Conservation (phyloP, 176 grass and related monocot species). For the Oryza coarctata region DNA sequence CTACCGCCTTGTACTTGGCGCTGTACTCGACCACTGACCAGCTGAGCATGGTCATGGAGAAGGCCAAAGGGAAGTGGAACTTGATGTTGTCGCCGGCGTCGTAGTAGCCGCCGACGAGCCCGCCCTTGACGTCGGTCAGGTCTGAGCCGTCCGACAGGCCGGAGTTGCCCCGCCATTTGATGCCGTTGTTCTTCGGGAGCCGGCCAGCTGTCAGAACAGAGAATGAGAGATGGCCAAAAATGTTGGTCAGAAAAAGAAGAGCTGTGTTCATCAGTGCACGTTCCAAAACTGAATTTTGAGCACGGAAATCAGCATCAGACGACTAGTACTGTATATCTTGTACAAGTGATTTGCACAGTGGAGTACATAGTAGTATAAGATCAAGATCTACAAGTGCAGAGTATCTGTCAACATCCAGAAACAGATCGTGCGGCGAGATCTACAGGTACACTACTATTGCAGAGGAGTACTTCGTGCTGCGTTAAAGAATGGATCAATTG, state of each 20-base stretch:
- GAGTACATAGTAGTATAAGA: background rate
- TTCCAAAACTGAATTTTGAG: background rate
- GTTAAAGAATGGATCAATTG: conserved; percentile 29
- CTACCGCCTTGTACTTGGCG: conserved; percentile 83
- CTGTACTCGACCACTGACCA: conserved; percentile 96
- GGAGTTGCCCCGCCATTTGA: conserved; percentile 76
- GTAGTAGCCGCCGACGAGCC: conserved; percentile 91
- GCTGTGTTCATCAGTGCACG: background rate
- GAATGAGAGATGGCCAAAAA: background rate
- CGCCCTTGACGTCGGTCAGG: conserved; percentile 60
- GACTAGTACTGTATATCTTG: background rate
- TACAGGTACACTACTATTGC: background rate
- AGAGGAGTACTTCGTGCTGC: background rate
- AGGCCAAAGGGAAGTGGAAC: conserved; percentile 97
- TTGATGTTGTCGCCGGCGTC: conserved; percentile 98
- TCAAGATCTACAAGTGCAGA: background rate
- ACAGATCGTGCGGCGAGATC: background rate
- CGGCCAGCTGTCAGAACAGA: conserved; percentile 56
- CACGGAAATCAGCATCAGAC: background rate
- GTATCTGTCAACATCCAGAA: background rate
- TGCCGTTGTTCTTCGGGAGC: conserved; percentile 86
- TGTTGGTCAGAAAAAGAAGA: background rate
- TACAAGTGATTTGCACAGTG: background rate
- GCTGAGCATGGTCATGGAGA: conserved; percentile 93
- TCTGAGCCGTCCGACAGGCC: conserved; percentile 65